Base-by-base conservation (phyloP, 345 rosid genomes). In the Citrus unshiu region DNA sequence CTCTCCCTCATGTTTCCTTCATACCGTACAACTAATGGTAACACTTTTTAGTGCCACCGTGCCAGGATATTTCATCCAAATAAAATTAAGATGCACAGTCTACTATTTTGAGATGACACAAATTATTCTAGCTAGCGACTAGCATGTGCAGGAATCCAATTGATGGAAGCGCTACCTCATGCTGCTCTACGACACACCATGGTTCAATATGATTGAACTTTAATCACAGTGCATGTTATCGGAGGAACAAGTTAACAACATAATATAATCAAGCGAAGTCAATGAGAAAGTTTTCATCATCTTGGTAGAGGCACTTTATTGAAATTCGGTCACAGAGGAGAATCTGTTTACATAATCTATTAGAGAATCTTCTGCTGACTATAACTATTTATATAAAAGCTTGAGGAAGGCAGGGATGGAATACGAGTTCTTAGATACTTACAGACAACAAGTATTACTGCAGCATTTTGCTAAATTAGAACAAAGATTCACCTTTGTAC, bases 401-500 rank as follows among this genome's bases (percentile, higher is more conserved):
- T 22, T 56, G 62, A 51, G 21, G 46, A 75, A 76, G 72, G 27
- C 62, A 8, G 22, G 22, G 24, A 68, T 4, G n/a, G 40, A 14
- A n/a, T 2, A 29, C 4, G 5, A 56, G 27, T 13, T 29, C 37
- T 9, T 70, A 30, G 24, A 67, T n/a, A 70, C 64, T 70, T 78
- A 76, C 29, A 70, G 46, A 62, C 84, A 79, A 78, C 61, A 82
- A 19, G 82, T 54, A 27, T n/a, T 68, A 37, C 19, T 13, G 61
- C 79, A 70, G 40, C 57, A 30, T 63, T 54, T 79, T 6, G 58
- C 68, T 72, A 80, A 79, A 77, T 37, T 68, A 51, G 76, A 77
- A 63, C 81, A 57, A 77, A 40, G 79, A 35, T 69, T 83, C 64
- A 83, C 72, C 64, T 80, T 74, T 24, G 22, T 58, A 70, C 79